These are phyloP conservation scores for Petrea volubilis DNA, from an alignment of 257 asterid genomes.

Conservation along the genomic window DNA sequence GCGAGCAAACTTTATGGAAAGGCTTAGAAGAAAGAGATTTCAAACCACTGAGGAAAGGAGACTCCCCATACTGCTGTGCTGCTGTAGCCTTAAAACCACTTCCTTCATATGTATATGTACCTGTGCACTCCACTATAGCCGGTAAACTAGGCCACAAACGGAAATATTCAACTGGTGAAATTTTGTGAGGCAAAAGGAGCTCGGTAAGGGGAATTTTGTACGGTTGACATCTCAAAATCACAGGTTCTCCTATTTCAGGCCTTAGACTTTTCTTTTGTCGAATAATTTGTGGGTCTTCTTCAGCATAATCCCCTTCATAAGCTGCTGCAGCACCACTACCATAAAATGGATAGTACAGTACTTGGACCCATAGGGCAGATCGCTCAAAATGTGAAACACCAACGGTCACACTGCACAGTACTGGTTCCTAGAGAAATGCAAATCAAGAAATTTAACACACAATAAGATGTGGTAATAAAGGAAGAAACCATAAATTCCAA, in stretches of 20 bases:
- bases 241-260: conserved; percentile 75
- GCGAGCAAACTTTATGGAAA: conserved; percentile 94
- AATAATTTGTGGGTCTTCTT: conserved; percentile 69
- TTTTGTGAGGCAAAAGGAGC: conserved; percentile 91
- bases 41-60: conserved; percentile 90
- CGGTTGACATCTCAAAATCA: conserved; percentile 90
- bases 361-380: conserved; percentile 85
- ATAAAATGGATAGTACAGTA: conserved; percentile 78
- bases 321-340: conserved; percentile 66
- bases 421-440: conserved; percentile 73
- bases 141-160: conserved; percentile 98
- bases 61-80: conserved; percentile 97
- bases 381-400: conserved; percentile 92
- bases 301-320: conserved; percentile 76
- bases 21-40: conserved; percentile 86
- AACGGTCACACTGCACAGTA: conserved; percentile 81
- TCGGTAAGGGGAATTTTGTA: conserved; percentile 92
- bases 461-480: neutral
- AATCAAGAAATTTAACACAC: conserved; percentile 12
- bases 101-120: conserved; percentile 89
- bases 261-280: conserved; percentile 62
- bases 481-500: neutral
- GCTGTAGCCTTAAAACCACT: conserved; percentile 98
- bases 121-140: conserved; percentile 87
- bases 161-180: conserved; percentile 93